Evolutionary conservation across 73 alveolate species (phyloP), one percentile per base, ranked within the genome.

Genomic region (Paramecium octaurelia): DNA sequence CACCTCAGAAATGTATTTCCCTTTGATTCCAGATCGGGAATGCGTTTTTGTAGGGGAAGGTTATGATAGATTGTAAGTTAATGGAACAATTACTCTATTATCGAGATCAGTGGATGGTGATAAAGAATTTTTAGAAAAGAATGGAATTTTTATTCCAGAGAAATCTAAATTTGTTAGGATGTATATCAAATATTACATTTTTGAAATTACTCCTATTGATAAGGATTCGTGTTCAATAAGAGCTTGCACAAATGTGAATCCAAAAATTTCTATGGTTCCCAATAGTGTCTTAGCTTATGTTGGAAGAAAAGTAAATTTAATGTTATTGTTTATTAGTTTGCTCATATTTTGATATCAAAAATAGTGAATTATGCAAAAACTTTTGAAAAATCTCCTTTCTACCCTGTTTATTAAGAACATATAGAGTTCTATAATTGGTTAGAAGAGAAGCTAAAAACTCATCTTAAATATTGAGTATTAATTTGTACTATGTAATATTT

Each of bases 1-100:
- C 23, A 80, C 91, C 18, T 44, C 91, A 14, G 91, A 80, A 42
- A 80, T 80, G 91, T 80, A 80, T 80, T 80, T 80, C n/a, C 91
- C 91, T 23, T n/a, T 80, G 43, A 80, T 80, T 44, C 91, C 91
- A 42, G 46, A 80, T 80, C 20, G 91, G 27, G 91, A 80, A 48
- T 44, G 76, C 21, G 91, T 80, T 20, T 80, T 80, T 35, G 44
- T 80, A 8, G 91, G 91, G 8, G 73, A 40, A 27, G 91, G 91
- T 43, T 44, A 44, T 43, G 91, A 80, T 80, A 80, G 91, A 80
- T 80, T 80, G 11, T 44, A 44, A 44, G 75, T 23, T 18, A 80
- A 80, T 80, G 91, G 91, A 20, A 80, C 91, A 23, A 80, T 80
- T 1, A 42, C 57, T 4, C 46, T 80, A 35, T 24, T 80, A 18